Percentiles rank a stretch among this genome's conserved stretches.
Evolutionary conservation across 306 rosid genomes (phyloP).

Genomic region (Phaseolus lunatus): DNA sequence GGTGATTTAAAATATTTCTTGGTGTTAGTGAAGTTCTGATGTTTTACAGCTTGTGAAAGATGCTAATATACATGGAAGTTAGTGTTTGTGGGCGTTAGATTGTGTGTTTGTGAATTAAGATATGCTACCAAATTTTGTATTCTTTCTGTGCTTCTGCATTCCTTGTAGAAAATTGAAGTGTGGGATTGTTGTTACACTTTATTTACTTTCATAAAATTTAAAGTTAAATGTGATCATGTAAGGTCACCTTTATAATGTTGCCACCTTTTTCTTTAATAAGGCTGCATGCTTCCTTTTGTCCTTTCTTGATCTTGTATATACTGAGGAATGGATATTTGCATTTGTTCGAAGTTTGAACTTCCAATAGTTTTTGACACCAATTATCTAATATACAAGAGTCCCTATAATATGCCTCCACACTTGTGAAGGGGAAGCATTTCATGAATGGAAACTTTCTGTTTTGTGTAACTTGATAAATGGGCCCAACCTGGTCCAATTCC

Average conservation of each 20-base stretch:
- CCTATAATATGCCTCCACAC: neutral
- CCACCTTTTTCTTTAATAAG: neutral
- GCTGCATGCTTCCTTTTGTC: neutral
- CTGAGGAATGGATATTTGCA: neutral
- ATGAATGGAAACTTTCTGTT: neutral
- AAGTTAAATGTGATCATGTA: neutral
- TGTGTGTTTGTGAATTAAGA: slow-evolving; percentile 22
- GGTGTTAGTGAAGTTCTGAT: slow-evolving; percentile 48
- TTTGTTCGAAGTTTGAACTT: slow-evolving; percentile 24
- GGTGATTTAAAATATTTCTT: slow-evolving; percentile 33
- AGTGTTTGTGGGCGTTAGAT: slow-evolving; percentile 18
- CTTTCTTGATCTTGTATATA: neutral
- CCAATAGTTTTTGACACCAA: neutral
- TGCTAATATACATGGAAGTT: slow-evolving; percentile 45
- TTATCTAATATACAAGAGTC: neutral
- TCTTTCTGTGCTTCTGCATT: slow-evolving; percentile 1
- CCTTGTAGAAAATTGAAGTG: slow-evolving; percentile 21
- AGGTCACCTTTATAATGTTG: neutral
- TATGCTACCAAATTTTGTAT: neutral
- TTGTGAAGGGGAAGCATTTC: neutral
- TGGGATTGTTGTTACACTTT: neutral
- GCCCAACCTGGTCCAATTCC: neutral
- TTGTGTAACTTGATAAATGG: neutral
- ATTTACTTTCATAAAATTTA: neutral
- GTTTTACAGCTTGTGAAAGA: slow-evolving; percentile 36